These are phyloP conservation scores for Cytospora chrysosperma DNA, from an alignment of 2,329 filamentous ascomycete genomes.

Conservation along the genomic window DNA sequence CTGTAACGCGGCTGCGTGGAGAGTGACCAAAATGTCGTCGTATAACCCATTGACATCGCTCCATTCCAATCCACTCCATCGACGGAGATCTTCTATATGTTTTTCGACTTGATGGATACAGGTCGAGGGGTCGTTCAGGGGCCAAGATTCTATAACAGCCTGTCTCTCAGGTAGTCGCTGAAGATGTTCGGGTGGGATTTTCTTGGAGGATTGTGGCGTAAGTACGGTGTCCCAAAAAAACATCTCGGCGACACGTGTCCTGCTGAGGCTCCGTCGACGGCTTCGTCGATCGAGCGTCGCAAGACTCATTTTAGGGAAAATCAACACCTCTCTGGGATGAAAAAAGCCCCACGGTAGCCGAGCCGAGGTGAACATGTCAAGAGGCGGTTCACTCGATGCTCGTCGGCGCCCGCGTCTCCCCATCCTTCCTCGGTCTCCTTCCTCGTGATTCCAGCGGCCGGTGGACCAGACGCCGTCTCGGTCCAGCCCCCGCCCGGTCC, in stretches of 20 bases:
- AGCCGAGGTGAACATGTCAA: constrained; percentile 26
- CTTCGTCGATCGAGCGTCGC: constrained; percentile 34
- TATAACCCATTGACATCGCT: neutral
- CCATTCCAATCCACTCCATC: neutral
- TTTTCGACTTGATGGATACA: neutral
- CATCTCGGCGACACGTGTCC: constrained; percentile 37
- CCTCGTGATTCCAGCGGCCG: neutral
- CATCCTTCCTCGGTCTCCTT: constrained; percentile 1
- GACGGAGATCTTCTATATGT: neutral
- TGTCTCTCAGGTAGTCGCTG: neutral
- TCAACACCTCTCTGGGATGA: constrained; percentile 33
- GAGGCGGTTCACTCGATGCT: constrained; percentile 21
- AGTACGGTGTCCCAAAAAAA: constrained; percentile 31
- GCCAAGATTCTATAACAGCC: neutral
- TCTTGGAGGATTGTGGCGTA: neutral
- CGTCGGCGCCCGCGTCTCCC: constrained; percentile 8
- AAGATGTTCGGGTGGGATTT: neutral
- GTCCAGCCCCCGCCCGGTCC: constrained; percentile 4
- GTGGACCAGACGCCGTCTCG: constrained; percentile 18
- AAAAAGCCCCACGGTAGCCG: constrained; percentile 25
- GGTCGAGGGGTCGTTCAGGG: neutral
- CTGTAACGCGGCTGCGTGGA: neutral
- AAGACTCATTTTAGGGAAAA: constrained; percentile 34
- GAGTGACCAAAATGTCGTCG: neutral
- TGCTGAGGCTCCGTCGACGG: constrained; percentile 38